Evolutionary conservation across 169 alveolate genomes (phyloP).

Genomic region (Plasmodium malariae): DNA sequence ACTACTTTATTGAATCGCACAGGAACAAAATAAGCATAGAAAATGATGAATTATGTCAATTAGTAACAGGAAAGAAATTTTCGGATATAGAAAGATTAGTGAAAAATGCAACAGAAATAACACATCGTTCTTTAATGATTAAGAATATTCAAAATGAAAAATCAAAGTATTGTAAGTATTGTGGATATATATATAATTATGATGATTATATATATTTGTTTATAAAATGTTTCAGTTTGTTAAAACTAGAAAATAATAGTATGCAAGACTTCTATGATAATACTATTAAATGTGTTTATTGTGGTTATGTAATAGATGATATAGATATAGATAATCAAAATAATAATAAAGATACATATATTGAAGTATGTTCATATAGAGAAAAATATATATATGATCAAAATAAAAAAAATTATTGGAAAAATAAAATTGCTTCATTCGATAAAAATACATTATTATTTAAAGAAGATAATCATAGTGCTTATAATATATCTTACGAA

Average conservation of each 20-base stretch:
- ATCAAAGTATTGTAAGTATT: slow-evolving; percentile 33
- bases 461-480: slow-evolving; percentile 48
- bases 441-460: slow-evolving; percentile 54
- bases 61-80: slow-evolving; percentile 71
- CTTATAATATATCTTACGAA: slow-evolving; percentile 85
- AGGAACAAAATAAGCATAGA: slow-evolving; percentile 59
- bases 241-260: neutral
- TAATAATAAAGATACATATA: slow-evolving; percentile 44
- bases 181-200: slow-evolving; percentile 72
- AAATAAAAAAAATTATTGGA: slow-evolving; percentile 85
- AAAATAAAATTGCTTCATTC: slow-evolving; percentile 73
- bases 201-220: slow-evolving; percentile 67
- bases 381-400: slow-evolving; percentile 82
- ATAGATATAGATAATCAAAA: slow-evolving; percentile 24
- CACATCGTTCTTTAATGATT: slow-evolving; percentile 24
- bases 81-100: slow-evolving; percentile 60
- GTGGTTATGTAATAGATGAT: slow-evolving; percentile 35
- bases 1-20: slow-evolving; percentile 27
- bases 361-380: slow-evolving; percentile 83
- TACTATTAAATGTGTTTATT: slow-evolving; percentile 59
- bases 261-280: slow-evolving; percentile 1
- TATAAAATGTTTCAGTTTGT: slow-evolving; percentile 21
- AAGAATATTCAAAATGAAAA: slow-evolving; percentile 64
- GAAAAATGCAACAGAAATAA: slow-evolving; percentile 52
- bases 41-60: slow-evolving; percentile 68